Conservation (phyloP, 2,329 filamentous ascomycete genomes). For the Calonectria pauciramosa region DNA sequence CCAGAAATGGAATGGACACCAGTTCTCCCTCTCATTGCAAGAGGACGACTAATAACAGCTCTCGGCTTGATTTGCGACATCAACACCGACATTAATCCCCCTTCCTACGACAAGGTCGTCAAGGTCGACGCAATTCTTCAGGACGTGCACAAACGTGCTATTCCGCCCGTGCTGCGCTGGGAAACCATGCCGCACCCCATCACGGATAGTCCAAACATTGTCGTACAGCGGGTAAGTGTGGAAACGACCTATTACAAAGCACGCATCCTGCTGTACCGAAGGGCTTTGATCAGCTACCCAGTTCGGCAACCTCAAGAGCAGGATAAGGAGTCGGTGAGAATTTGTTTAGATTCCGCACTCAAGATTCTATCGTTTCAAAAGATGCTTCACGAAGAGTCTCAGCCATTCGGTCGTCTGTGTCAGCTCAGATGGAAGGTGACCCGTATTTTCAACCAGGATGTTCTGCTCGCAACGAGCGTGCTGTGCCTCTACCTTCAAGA, state of each 20-base stretch:
- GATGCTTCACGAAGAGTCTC: slow-evolving; percentile 33
- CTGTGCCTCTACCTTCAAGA: slow-evolving; percentile 33
- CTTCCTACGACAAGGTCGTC: slow-evolving; percentile 24
- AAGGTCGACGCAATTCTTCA: slow-evolving; percentile 26
- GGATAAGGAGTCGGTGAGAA: slow-evolving; percentile 22
- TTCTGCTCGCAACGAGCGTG: slow-evolving; percentile 32
- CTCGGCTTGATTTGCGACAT: slow-evolving; percentile 28
- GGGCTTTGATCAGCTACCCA: slow-evolving; percentile 25
- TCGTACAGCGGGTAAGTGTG: slow-evolving; percentile 29
- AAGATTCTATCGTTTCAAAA: slow-evolving; percentile 31
- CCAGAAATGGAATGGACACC: slow-evolving; percentile 33
- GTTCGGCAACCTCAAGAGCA: slow-evolving; percentile 20
- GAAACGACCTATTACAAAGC: slow-evolving; percentile 28
- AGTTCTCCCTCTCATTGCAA: slow-evolving; percentile 25
- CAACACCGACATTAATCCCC: slow-evolving; percentile 25
- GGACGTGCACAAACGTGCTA: slow-evolving; percentile 26
- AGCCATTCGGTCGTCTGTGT: slow-evolving; percentile 31
- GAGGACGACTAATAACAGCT: slow-evolving; percentile 22
- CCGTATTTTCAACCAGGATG: slow-evolving; percentile 30
- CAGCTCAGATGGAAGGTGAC: slow-evolving; percentile 29
- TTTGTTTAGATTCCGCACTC: slow-evolving; percentile 31
- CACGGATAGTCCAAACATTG: slow-evolving; percentile 32
- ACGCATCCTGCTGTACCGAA: slow-evolving; percentile 29
- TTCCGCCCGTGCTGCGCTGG: slow-evolving; percentile 26
- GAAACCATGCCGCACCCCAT: slow-evolving; percentile 24